phyloP scores from a whole-genome alignment of 352 stramenopile species.

The Pythium brassicae region DNA sequence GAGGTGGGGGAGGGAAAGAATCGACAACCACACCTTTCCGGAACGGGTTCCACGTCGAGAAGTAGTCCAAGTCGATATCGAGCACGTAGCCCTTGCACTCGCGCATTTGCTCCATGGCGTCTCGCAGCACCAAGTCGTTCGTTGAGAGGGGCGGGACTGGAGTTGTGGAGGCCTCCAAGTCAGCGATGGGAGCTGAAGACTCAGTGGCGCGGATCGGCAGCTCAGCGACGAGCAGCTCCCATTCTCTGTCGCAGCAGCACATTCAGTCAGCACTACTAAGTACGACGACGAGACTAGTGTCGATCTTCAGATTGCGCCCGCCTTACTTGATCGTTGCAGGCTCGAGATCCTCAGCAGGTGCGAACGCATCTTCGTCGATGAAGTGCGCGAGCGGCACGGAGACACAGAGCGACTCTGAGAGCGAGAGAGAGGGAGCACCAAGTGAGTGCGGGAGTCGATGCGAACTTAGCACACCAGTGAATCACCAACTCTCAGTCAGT shows the following conservation, averaged over 20 bases:
- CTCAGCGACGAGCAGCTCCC: conserved; percentile 38
- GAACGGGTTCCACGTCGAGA: conserved; percentile 87
- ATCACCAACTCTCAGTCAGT: neutral
- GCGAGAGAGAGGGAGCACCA: neutral
- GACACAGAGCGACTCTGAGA: conserved; percentile 37
- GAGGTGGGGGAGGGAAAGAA: no score
- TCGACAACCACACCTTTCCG: conserved; percentile 49
- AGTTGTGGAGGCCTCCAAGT: no score
- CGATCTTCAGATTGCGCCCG: neutral
- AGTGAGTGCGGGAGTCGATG: neutral
- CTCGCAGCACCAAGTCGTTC: conserved; percentile 3
- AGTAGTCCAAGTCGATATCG: conserved; percentile 89
- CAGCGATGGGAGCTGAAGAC: neutral
- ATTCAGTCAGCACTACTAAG: neutral
- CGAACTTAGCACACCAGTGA: no score
- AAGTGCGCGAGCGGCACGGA: conserved; percentile 63
- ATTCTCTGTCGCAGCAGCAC: conserved; percentile 16
- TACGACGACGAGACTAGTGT: neutral
- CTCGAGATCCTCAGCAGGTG: conserved; percentile 27
- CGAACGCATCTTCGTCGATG: conserved; percentile 66
- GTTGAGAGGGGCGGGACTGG: neutral
- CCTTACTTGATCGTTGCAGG: conserved; percentile 24
- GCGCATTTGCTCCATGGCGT: conserved; percentile 17
- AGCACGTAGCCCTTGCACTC: conserved; percentile 47
- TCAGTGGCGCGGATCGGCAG: neutral